Evolutionary conservation across 1,139 yeast species (phyloP), one percentile per base, ranked within the genome.

Genomic region (Sugiyamaella japonica): DNA sequence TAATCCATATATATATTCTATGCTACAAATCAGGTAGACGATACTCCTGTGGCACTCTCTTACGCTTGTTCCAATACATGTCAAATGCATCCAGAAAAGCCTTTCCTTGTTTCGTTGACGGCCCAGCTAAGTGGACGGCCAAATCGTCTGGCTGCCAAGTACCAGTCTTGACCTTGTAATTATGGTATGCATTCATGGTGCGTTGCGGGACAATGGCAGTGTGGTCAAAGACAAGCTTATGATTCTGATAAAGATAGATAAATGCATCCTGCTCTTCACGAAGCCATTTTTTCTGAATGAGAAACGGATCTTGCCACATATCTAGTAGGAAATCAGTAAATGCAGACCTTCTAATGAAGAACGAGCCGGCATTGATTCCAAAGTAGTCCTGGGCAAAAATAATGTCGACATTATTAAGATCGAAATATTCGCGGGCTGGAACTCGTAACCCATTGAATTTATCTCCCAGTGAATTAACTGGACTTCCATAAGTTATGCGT

Each of bases 161-260:
- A 59, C 66, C 61, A 20, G 55, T 54, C 17, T 56, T 56, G 25
- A 62, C 53, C 7, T 56, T 50, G 15, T 62, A 54, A 6, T 50
- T 56, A 37, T 52, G 51, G 54, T 67, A 72, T 1, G 73, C 59
- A 55, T 71, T 71, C 53, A 71, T 55, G 34, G 65, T 52, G 7
- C 73, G 60, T 60, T 70, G 73, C 9, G 73, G 70, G 5, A 72
- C 71, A 31, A 71, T 52, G 3, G 66, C 75, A n/a, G 68, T 60
- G 52, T 69, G 72, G 50, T 63, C 62, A 28, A 61, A 59, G 9
- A 67, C 47, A 16, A 58, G 58, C 25, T 55, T 58, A 52, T 66
- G 64, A 36, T 56, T 45, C 34, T 60, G 50, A 29, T 61, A 49
- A 40, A 66, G 50, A 48, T 65, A 56, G 16, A 63, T 58, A 45